Percentiles rank a stretch among this genome's conserved stretches.
These are phyloP conservation scores for Metschnikowia sp. DNA, from an alignment of 805 yeast species.

Conservation along the genomic window DNA sequence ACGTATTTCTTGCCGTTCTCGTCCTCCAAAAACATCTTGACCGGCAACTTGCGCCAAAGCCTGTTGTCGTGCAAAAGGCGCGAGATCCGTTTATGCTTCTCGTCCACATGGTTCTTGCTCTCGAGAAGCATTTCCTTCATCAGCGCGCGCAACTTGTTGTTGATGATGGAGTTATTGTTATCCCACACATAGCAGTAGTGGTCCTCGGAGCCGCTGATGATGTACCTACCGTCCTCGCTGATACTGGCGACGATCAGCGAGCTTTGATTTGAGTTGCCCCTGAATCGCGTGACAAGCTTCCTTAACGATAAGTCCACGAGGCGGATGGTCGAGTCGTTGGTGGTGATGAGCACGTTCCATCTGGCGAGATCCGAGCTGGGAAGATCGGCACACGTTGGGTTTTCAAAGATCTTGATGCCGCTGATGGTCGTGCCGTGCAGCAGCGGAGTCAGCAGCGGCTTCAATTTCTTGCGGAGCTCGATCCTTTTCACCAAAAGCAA, in stretches of 20 bases:
- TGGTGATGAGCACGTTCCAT: conserved; percentile 53
- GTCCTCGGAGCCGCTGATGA: conserved; percentile 83
- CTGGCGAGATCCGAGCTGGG: conserved; percentile 6
- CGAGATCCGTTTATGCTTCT: conserved; percentile 28
- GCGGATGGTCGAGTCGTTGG: conserved; percentile 79
- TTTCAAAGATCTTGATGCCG: conserved; percentile 57
- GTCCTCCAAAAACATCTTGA: conserved; percentile 26
- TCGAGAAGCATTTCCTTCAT: conserved; percentile 34
- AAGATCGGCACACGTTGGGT: conserved; percentile 11
- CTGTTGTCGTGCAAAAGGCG: conserved; percentile 28
- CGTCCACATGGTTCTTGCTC: conserved; percentile 32
- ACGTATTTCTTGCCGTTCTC: conserved; percentile 18
- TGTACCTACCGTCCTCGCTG: conserved; percentile 53
- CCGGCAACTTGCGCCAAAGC: conserved; percentile 24
- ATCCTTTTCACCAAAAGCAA: conserved; percentile 40
- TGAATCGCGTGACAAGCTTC: conserved; percentile 61
- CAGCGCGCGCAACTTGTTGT: conserved; percentile 34
- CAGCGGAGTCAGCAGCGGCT: conserved; percentile 21
- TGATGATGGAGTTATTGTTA: conserved; percentile 39
- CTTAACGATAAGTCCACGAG: conserved; percentile 54
- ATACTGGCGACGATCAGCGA: conserved; percentile 69
- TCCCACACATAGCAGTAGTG: conserved; percentile 86
- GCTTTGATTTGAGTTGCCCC: conserved; percentile 68
- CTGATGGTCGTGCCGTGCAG: conserved; percentile 55
- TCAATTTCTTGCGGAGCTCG: conserved; percentile 29